Evolutionary conservation across 139 green algal genomes (phyloP), one percentile per base, ranked within the genome.

Genomic region (Asterochloris sp.): DNA sequence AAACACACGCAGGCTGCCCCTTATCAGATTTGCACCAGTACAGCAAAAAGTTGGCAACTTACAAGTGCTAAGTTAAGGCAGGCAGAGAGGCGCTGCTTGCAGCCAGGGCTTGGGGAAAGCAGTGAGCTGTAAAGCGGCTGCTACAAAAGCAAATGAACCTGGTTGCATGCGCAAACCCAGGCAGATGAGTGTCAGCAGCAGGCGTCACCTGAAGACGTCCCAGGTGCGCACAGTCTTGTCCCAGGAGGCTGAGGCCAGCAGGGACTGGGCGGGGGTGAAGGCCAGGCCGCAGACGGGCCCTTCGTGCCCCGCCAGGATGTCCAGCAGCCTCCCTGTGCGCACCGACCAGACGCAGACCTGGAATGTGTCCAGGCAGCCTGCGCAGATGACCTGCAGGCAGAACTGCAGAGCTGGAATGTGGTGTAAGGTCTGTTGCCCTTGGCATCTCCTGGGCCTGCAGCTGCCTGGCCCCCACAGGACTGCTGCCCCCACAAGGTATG

Each of bases 301-400:
- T 87, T 99, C 94, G 84, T 99, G 97, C 13, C 91, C 96, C 0
- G 91, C 86, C 73, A 99, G 88, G 54, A 98, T 85, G 83, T 99
- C 97, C 82, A 99, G 90, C 84, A 99, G 87, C 47, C 92, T 88
- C 4, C 94, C 97, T 0, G 96, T 99, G 81, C 94, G 93, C 29
- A 99, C 78, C 21, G 89, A 95, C 97, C 97, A 99, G 68, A 99
- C 92, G 85, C 92, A 98, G n/a, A 99, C 91, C 85, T 97, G 86
- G 85, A 97, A 98, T 14, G 89, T 93, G 80, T 99, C 96, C 54
- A 89, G 79, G 11, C 87, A 93, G 63, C 95, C 96, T 15, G 97
- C 96, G 21, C 85, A 91, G 82, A 98, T 87, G 26, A 98, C 82
- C 88, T 92, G 81, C 26, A 66, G 61, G 24, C 67, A 67, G 23